Base-by-base conservation (phyloP, 1,284 basidiomycete species). In the Salmacisia buchloeana region DNA sequence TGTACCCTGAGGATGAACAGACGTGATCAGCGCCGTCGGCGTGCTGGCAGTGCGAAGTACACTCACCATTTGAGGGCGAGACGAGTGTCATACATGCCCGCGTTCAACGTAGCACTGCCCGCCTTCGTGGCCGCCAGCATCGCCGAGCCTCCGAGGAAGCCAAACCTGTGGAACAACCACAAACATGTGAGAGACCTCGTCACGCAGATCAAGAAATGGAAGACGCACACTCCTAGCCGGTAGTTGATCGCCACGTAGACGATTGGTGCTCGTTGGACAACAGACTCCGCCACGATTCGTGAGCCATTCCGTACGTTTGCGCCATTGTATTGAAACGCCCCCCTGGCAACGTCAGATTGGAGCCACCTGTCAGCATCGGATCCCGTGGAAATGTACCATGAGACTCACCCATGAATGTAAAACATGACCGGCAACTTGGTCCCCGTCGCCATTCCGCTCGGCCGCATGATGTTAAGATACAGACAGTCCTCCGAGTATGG, bases 161-260 rank as follows among this genome's bases (percentile, higher is more conserved):
- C 49, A n/a, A 54, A 54, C 2, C 29, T 27, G 23, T n/a, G n/a
- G n/a, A n/a, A n/a, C n/a, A n/a, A 46, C 1, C n/a, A 38, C 18
- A 18, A 38, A 7, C 18, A 9, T 18, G 18, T 7, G 9, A 38
- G 9, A 38, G 18, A 9, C 13, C 13, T 9, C 15, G 43, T 12
- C 13, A 23, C 13, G 21, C 1, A 18, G 13, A 18, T 15, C 15
- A n/a, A n/a, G n/a, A n/a, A n/a, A n/a, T n/a, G n/a, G n/a, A n/a
- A n/a, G n/a, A 31, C 46, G 23, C 5, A 54, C 49, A 33, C 49
- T 18, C 49, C 49, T 5, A 54, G 25, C 12, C 49, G 49, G 15
- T 54, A 54, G 49, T 54, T 54, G 49, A 54, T 54, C 15, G 49
- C 25, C 29, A 54, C 27, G 27, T 18, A 54, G 49, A 54, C 34